These are phyloP conservation scores for Rusavskia elegans DNA, from an alignment of 495 filamentous ascomycete species.

Conservation along the genomic window DNA sequence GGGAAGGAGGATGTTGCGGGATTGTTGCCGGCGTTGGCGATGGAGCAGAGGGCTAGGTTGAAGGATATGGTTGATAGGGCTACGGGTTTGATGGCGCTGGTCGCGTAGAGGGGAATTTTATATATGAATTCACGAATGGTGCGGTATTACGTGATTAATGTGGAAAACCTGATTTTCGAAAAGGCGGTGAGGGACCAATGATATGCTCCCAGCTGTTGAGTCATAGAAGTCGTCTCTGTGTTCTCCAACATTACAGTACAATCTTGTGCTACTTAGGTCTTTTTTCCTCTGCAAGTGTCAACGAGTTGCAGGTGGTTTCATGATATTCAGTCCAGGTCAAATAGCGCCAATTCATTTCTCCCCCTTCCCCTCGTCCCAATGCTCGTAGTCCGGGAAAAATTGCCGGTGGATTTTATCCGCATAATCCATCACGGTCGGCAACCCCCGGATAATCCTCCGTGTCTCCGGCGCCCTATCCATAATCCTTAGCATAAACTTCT, in stretches of 20 bases:
- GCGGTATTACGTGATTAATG: too few species aligned
- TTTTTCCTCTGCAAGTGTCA: too few species aligned
- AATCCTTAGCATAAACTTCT: background rate
- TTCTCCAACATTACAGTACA: too few species aligned
- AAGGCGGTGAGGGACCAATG: too few species aligned
- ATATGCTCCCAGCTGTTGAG: too few species aligned
- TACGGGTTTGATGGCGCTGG: background rate
- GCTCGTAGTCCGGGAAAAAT: conserved; percentile 43
- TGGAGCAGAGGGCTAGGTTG: background rate
- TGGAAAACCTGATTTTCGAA: too few species aligned
- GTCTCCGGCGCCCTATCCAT: conserved; percentile 29
- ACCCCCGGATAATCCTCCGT: conserved; percentile 23
- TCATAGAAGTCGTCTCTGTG: too few species aligned
- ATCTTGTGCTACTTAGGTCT: too few species aligned
- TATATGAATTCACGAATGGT: too few species aligned
- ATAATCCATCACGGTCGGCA: conserved; percentile 38
- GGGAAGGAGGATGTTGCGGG: background rate
- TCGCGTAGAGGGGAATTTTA: too few species aligned
- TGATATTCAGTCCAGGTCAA: background rate
- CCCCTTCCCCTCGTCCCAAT: background rate
- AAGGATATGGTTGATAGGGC: conserved; percentile 1
- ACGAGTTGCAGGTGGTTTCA: too few species aligned
- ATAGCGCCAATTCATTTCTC: background rate
- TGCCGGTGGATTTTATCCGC: conserved; percentile 36
- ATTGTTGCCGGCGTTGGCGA: background rate